Conservation (phyloP, 768 basidiomycete genomes). For the Lentinus brumalis region DNA sequence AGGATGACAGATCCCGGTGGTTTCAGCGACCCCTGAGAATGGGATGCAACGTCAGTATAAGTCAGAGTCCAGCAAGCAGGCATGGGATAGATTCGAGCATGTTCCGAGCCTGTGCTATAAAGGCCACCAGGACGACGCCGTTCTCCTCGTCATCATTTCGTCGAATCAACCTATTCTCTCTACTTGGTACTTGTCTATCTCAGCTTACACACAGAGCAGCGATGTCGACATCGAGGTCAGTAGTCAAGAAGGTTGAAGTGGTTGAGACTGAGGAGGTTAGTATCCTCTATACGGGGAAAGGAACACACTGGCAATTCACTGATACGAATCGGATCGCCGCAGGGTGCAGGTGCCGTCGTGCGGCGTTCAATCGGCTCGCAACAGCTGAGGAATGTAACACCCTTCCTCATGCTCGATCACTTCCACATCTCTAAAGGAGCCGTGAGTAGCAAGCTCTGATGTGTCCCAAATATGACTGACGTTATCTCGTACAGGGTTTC, state of each 20-base stretch:
- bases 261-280: constrained; percentile 70
- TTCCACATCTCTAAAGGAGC: constrained; percentile 72
- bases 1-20: neutral
- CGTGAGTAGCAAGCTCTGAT: constrained; percentile 41
- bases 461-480: neutral
- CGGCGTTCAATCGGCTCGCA: constrained; percentile 83
- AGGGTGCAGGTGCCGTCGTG: constrained; percentile 84
- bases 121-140: neutral
- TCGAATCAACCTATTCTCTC: neutral
- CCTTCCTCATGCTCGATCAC: constrained; percentile 91
- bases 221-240: constrained; percentile 62
- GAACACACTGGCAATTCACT: no score
- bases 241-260: constrained; percentile 76
- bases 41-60: neutral
- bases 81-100: constrained; percentile 7
- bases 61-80: no score
- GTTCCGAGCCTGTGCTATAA: constrained; percentile 13
- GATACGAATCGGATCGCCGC: neutral
- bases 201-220: constrained; percentile 1
- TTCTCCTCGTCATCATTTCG: neutral
- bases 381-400: constrained; percentile 76
- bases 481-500: constrained; percentile 56
- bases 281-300: constrained; percentile 10
- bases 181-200: neutral
- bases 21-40: no score